Percentiles rank a stretch among this genome's conserved stretches.
Conservation (phyloP, 179 eudicot genomes). For the Beta lomatogona region DNA sequence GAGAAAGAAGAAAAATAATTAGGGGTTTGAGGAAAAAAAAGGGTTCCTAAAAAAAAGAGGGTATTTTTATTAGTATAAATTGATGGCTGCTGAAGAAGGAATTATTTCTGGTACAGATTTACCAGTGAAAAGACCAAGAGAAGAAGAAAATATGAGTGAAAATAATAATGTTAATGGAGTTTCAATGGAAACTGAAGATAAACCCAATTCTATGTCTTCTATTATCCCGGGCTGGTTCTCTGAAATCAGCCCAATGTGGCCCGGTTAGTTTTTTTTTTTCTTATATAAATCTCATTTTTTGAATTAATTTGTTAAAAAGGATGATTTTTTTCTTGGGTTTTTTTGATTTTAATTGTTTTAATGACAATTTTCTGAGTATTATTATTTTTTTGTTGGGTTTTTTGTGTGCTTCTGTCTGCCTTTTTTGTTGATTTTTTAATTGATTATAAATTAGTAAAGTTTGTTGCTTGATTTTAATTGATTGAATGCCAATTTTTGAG, state of each 20-base stretch:
- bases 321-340: not conserved
- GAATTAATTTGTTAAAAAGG: not conserved
- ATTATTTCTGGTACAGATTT: constrained; percentile 39
- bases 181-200: constrained; percentile 24
- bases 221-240: constrained; percentile 94
- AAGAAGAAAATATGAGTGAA: constrained; percentile 37
- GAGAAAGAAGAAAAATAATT: constrained; percentile 20
- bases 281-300: not conserved
- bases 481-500: not conserved
- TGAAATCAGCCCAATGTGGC: constrained; percentile 99
- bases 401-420: not conserved
- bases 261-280: constrained; percentile 47
- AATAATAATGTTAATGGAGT: constrained; percentile 20
- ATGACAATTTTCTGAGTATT: not conserved
- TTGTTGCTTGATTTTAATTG: not conserved
- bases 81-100: constrained; percentile 39
- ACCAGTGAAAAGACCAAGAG: constrained; percentile 54
- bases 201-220: constrained; percentile 45
- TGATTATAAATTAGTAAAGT: too few species aligned
- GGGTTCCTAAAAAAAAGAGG: not conserved
- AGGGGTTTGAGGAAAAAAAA: not conserved
- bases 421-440: too few species aligned
- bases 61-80: not conserved
- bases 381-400: not conserved
- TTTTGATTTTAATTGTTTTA: not conserved